A percentile compares a stretch with the other conserved stretches of the same genome.
Conservation (phyloP, 2,329 filamentous ascomycete species). For the Sclerotinia subarctica region DNA sequence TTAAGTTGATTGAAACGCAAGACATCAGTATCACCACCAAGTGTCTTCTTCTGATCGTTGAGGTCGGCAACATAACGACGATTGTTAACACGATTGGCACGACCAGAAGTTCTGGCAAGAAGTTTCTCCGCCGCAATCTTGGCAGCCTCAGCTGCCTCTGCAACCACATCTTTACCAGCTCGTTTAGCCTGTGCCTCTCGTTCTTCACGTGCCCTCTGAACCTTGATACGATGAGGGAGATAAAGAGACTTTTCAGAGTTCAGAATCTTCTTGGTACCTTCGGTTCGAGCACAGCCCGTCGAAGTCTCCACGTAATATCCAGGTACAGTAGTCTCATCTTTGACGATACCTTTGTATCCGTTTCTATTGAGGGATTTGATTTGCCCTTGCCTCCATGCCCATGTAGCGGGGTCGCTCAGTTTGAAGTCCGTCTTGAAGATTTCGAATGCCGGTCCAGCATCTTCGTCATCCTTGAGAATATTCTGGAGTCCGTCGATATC, state of each 20-base stretch:
- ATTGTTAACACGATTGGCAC: constrained; percentile 93
- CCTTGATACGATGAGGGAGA: constrained; percentile 93
- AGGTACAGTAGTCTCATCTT: constrained; percentile 47
- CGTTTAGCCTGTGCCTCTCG: constrained; percentile 73
- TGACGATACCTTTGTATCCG: constrained; percentile 47
- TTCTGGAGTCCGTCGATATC: constrained; percentile 71
- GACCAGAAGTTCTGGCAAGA: constrained; percentile 82
- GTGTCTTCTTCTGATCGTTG: constrained; percentile 87
- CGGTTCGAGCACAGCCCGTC: constrained; percentile 84
- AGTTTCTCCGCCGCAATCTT: constrained; percentile 76
- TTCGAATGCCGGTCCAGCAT: constrained; percentile 54
- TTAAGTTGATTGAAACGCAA: constrained; percentile 98
- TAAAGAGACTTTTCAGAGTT: constrained; percentile 99
- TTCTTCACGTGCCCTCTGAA: constrained; percentile 86
- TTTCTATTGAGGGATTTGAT: constrained; percentile 65
- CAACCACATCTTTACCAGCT: constrained; percentile 62
- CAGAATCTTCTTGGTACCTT: constrained; percentile 91
- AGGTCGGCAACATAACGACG: constrained; percentile 91
- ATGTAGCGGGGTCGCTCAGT: constrained; percentile 57
- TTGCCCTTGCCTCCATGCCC: constrained; percentile 70
- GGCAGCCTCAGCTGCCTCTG: constrained; percentile 65
- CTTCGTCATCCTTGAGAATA: constrained; percentile 66
- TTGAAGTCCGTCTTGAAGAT: constrained; percentile 47
- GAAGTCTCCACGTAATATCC: constrained; percentile 80
- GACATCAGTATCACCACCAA: constrained; percentile 81